Percentiles rank a stretch among this genome's conserved stretches.
These are phyloP conservation scores for Carnegiea gigantea DNA, from an alignment of 179 eudicot genomes.

Conservation along the genomic window DNA sequence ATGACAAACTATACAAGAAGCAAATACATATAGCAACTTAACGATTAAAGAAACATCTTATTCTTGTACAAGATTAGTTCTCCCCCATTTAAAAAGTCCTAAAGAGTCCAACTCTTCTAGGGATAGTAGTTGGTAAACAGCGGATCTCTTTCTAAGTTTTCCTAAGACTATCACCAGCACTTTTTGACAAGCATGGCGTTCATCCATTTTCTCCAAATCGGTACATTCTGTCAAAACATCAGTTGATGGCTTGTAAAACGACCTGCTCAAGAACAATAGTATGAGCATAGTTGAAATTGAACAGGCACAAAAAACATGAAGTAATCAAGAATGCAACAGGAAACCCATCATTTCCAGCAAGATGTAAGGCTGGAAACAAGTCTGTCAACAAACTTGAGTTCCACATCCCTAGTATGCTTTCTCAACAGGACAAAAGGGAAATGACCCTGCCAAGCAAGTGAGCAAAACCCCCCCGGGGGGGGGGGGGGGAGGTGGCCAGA, in stretches of 20 bases:
- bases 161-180: constrained; percentile 49
- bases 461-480: not conserved
- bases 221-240: constrained; percentile 35
- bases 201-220: constrained; percentile 48
- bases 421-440: not conserved
- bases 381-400: not conserved
- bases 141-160: constrained; percentile 39
- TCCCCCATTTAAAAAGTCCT: constrained; percentile 58
- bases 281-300: not conserved
- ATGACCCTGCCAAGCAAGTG: not conserved
- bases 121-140: constrained; percentile 30
- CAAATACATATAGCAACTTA: not conserved
- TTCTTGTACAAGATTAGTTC: constrained; percentile 34
- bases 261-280: constrained; percentile 45
- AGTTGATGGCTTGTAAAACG: constrained; percentile 59
- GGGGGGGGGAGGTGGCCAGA: not conserved
- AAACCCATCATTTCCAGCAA: not conserved
- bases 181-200: constrained; percentile 62
- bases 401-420: not conserved
- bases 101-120: constrained; percentile 46
- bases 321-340: not conserved
- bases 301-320: not conserved
- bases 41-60: constrained; percentile 14
- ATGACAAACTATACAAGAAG: not conserved
- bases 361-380: not conserved